Conservation (phyloP, 441 rosid genomes). For the Corymbia calophylla region DNA sequence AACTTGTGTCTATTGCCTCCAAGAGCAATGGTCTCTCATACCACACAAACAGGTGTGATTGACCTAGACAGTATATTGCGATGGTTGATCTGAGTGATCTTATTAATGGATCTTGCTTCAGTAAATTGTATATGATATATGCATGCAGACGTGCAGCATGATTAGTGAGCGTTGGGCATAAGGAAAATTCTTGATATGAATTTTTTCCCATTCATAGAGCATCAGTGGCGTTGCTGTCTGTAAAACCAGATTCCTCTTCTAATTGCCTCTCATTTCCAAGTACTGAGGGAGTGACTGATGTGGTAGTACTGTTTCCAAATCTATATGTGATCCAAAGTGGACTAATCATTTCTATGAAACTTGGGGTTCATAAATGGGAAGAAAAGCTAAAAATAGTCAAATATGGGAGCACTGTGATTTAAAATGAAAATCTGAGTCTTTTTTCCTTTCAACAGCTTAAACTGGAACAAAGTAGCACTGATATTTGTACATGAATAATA, state of each 20-base stretch:
- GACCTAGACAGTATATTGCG: background rate
- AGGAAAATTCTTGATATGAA: background rate
- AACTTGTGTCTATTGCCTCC: conserved; percentile 26
- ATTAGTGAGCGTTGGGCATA: background rate
- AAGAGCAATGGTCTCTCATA: conserved; percentile 27
- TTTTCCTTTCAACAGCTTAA: background rate
- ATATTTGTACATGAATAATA: background rate
- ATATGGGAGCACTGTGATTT: background rate
- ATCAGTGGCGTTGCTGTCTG: background rate
- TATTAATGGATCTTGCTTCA: background rate
- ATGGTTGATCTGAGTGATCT: background rate
- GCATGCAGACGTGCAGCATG: background rate
- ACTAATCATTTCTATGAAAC: background rate
- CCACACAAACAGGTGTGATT: conserved; percentile 51
- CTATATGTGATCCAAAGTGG: background rate
- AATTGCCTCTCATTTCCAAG: background rate
- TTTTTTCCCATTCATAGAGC: background rate
- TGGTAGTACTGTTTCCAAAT: background rate
- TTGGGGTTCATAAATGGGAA: background rate
- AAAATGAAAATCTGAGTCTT: background rate
- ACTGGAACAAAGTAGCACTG: background rate
- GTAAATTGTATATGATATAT: background rate
- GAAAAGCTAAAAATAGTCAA: background rate
- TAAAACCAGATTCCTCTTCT: background rate
- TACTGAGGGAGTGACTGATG: background rate